Evolutionary conservation across 768 basidiomycete species (phyloP).

Genomic region (Rhizopogon vesiculosus): DNA sequence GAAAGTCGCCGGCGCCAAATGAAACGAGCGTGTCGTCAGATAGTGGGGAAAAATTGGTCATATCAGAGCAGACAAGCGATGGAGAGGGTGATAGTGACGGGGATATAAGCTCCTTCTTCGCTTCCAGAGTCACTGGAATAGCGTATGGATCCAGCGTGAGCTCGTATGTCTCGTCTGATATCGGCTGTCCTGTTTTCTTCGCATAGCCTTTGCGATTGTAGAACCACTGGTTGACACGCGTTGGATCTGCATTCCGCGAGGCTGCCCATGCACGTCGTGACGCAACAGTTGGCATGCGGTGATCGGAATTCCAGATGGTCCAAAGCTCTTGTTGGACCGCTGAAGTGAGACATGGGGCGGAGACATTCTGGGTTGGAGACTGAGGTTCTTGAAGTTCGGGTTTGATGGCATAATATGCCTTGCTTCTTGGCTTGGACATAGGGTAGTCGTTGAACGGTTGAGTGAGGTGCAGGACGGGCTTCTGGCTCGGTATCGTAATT

Average conservation of each 20-base stretch:
- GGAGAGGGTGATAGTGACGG: not conserved
- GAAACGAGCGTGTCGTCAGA: constrained; percentile 22
- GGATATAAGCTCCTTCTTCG: constrained; percentile 5
- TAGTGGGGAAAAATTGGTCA: not conserved
- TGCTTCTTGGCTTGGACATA: not conserved
- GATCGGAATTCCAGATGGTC: constrained; percentile 24
- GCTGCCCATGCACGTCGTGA: constrained; percentile 24
- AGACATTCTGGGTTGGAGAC: not conserved
- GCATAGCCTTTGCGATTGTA: constrained; percentile 17
- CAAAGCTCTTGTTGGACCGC: constrained; percentile 20
- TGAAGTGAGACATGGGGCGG: not conserved
- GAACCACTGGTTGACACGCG: constrained; percentile 22
- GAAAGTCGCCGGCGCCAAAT: not conserved
- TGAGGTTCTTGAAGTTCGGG: not conserved
- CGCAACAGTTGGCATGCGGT: constrained; percentile 21
- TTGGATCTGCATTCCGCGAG: constrained; percentile 14
- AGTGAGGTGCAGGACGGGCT: not conserved
- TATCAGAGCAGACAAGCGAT: constrained; percentile 1
- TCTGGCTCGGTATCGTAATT: not conserved
- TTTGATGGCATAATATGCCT: not conserved
- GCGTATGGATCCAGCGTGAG: constrained; percentile 9
- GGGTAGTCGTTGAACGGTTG: not conserved
- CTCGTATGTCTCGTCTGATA: constrained; percentile 16
- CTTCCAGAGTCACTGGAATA: not conserved
- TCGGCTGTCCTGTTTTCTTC: constrained; percentile 16